Conservation (phyloP, 2,329 filamentous ascomycete genomes). For the Phaeomoniella chlamydospora region DNA sequence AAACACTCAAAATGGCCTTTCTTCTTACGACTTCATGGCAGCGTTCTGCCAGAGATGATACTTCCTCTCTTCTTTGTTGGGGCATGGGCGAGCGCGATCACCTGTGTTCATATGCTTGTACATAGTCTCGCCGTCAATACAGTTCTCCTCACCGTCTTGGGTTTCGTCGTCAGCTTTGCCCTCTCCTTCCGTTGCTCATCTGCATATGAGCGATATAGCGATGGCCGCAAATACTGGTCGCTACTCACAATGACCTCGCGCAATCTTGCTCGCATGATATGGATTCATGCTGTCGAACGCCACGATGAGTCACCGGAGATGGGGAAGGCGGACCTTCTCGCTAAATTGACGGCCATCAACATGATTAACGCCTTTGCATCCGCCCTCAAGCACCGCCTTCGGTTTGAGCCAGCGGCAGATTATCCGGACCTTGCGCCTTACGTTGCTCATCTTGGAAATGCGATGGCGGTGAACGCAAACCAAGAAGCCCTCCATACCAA, state of each 20-base stretch:
- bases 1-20: constrained; percentile 65
- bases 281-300: constrained; percentile 59
- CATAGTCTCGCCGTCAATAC: constrained; percentile 40
- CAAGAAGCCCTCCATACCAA: constrained; percentile 17
- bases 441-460: constrained; percentile 54
- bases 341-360: constrained; percentile 61
- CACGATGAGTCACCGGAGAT: constrained; percentile 24
- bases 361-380: constrained; percentile 65
- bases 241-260: constrained; percentile 39
- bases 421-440: constrained; percentile 61
- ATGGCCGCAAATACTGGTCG: constrained; percentile 51
- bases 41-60: constrained; percentile 60
- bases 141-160: constrained; percentile 60
- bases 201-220: constrained; percentile 56
- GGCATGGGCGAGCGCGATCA: constrained; percentile 52
- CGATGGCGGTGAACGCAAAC: constrained; percentile 51
- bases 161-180: constrained; percentile 70
- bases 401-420: constrained; percentile 67
- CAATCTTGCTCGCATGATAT: constrained; percentile 56
- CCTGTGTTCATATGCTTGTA: constrained; percentile 35
- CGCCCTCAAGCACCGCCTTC: constrained; percentile 65
- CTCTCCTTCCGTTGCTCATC: constrained; percentile 64
- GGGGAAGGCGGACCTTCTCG: constrained; percentile 52
- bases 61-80: constrained; percentile 50
- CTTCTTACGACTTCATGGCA: constrained; percentile 63